Evolutionary conservation across 169 alveolate species (phyloP), one percentile per base, ranked within the genome.

Genomic region (Besnoitia besnoiti): DNA sequence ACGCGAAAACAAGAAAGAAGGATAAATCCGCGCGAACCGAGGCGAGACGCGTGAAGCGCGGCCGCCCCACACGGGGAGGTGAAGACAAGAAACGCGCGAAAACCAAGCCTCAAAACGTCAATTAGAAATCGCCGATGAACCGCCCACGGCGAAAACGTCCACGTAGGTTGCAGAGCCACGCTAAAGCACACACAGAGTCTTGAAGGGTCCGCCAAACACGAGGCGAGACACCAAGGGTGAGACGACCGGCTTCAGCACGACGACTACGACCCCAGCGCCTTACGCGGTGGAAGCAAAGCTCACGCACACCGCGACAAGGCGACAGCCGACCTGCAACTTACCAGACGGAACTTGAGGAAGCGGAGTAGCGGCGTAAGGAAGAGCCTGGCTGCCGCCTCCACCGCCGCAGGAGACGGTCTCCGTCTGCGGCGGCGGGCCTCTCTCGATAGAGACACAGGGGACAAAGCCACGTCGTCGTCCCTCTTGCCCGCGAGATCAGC

Each of bases 341-440:
- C 87, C 87, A 77, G 7, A 0, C 87, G 87, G 87, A 77, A 77
- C 30, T 77, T 37, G n/a, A 77, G 87, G 33, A 77, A 77, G 30
- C 87, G 49, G 27, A 77, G 55, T 1, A 77, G 87, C 10, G 87
- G 87, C 40, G 61, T 27, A 37, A 77, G 19, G 40, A 77, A 77
- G 21, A 77, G 55, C 40, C 12, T 19, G 3, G 87, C 87, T 8
- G 87, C 87, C 33, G 55, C 87, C 40, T 77, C 87, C 33, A 77
- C 87, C 14, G 87, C 87, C 24, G 44, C 87, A 4, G 59, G 61
- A 24, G 87, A 77, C 40, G 87, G 87, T 12, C 87, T 8, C 50
- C n/a, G 12, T 55, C 59, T 37, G n/a, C 37, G 59, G 7, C 4
- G 61, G 55, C 55, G 50, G 3, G n/a, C n/a, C n/a, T n/a, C n/a